Percentiles rank a stretch among this genome's conserved stretches.
phyloP scores from a whole-genome alignment of 2,329 filamentous ascomycete species.

The Cladophialophora immunda region DNA sequence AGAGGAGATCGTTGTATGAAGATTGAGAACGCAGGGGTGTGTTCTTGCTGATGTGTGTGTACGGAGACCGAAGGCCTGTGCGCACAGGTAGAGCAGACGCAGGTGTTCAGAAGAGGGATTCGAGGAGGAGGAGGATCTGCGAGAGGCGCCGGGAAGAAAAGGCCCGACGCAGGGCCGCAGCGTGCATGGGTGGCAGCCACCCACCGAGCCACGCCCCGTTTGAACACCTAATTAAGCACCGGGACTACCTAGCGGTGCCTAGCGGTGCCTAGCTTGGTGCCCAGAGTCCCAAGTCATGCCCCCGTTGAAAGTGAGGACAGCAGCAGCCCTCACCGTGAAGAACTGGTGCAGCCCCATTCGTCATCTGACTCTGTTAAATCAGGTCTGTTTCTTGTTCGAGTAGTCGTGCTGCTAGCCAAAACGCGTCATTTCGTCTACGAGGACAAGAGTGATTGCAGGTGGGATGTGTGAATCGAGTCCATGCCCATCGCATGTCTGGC shows the following conservation, averaged over 20 bases:
- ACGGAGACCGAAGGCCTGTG: slow-evolving; percentile 19
- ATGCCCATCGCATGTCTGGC: background rate
- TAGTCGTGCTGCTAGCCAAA: background rate
- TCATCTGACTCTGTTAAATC: slow-evolving; percentile 9
- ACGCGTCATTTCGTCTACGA: slow-evolving; percentile 5
- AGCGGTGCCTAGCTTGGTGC: background rate
- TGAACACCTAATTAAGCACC: background rate
- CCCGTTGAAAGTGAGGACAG: background rate
- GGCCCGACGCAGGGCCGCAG: slow-evolving; percentile 4
- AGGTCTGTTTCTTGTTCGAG: background rate
- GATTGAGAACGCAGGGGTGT: slow-evolving; percentile 9
- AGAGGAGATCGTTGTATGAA: slow-evolving; percentile 7
- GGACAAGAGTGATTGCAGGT: background rate
- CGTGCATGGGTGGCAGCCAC: background rate
- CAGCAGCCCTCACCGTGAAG: background rate
- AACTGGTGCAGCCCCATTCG: background rate
- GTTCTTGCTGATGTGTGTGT: slow-evolving; percentile 19
- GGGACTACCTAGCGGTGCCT: background rate
- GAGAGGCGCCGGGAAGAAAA: slow-evolving; percentile 14
- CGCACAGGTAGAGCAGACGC: slow-evolving; percentile 2
- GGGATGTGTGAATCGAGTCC: background rate
- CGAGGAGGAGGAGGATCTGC: slow-evolving; percentile 1
- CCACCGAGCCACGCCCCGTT: background rate
- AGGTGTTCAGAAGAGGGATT: background rate
- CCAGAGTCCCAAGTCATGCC: background rate